Evolutionary conservation across 148 eudicot genomes (phyloP), one percentile per base, ranked within the genome.

Genomic region (Chenopodium quinoa): DNA sequence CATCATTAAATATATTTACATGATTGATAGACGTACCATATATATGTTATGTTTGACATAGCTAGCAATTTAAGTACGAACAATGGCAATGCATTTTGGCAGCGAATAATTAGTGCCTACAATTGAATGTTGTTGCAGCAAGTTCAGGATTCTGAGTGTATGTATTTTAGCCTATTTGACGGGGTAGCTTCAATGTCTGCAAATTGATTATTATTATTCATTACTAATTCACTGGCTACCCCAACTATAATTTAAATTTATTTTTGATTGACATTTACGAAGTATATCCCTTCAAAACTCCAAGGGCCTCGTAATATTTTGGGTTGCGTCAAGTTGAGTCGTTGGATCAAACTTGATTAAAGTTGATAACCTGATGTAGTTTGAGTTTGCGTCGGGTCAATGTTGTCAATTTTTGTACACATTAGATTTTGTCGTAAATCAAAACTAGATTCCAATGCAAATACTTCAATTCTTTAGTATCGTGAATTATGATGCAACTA

Each of bases 91-190:
- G 23, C n/a, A 44, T 68, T 69, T 46, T 50, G 64, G 65, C 65
- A 76, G 78, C 37, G 19, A 32, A 19, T 14, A 32, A 56, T 56
- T n/a, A 37, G 19, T 16, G 72, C 44, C 72, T 1, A 76, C 29
- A 46, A 79, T 78, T 79, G 44, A 79, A 62, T 79, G 81, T 50
- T 14, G 1, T 48, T 79, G 81, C 81, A 69, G 81, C 44, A 37
- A 37, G 19, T 48, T 76, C 52, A 62, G 56, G 19, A 75, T 52
- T 10, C 8, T 6, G 60, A 73, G 5, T 73, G 20, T 64, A 48
- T 73, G 3, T 7, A 44, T 4, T 12, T 62, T 77, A 47, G 75
- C 81, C 75, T 69, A n/a, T 69, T 11, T 70, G 10, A 79, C 56
- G 31, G 75, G 76, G 76, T 71, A 71, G 31, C 82, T 71, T 79